Evolutionary conservation across 1,284 basidiomycete species (phyloP).

Genomic region (Violaceomyces palustris): DNA sequence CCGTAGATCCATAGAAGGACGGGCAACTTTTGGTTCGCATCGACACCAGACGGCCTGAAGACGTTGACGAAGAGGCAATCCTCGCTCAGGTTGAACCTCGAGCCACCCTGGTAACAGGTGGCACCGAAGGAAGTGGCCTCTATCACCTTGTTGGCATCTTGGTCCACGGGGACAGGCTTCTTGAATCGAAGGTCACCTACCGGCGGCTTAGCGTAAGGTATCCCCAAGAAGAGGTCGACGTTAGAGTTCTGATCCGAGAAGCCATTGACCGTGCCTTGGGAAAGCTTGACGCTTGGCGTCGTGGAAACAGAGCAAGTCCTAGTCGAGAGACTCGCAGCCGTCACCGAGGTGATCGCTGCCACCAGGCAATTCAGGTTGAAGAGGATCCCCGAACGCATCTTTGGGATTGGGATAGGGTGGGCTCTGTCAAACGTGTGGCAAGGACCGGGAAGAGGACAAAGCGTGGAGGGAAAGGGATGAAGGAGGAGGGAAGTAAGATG

Average conservation of each 20-base stretch:
- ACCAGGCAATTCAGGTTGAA: too few species aligned
- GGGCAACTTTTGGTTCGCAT: constrained; percentile 11
- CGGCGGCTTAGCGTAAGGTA: constrained; percentile 27
- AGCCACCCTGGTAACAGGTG: constrained; percentile 11
- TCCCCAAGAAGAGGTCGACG: constrained; percentile 24
- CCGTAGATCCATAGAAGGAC: constrained; percentile 30
- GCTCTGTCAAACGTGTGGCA: too few species aligned
- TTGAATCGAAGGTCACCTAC: constrained; percentile 21
- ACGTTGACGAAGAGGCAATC: constrained; percentile 34
- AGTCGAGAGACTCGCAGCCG: too few species aligned
- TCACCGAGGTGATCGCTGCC: too few species aligned
- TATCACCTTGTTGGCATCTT: constrained; percentile 1
- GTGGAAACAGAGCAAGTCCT: too few species aligned
- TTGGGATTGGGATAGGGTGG: too few species aligned
- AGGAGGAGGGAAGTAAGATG: too few species aligned
- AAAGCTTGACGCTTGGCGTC: constrained; percentile 10
- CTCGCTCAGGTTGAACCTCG: constrained; percentile 18
- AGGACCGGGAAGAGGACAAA: too few species aligned
- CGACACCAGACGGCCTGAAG: constrained; percentile 13
- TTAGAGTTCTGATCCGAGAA: constrained; percentile 5
- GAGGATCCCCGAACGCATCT: too few species aligned
- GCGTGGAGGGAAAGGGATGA: too few species aligned
- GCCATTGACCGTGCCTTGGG: constrained; percentile 14
- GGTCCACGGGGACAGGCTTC: constrained; percentile 11
- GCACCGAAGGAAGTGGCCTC: constrained; percentile 18